Conservation (phyloP, 164 flowering plant genomes). For the Pachysandra terminalis region DNA sequence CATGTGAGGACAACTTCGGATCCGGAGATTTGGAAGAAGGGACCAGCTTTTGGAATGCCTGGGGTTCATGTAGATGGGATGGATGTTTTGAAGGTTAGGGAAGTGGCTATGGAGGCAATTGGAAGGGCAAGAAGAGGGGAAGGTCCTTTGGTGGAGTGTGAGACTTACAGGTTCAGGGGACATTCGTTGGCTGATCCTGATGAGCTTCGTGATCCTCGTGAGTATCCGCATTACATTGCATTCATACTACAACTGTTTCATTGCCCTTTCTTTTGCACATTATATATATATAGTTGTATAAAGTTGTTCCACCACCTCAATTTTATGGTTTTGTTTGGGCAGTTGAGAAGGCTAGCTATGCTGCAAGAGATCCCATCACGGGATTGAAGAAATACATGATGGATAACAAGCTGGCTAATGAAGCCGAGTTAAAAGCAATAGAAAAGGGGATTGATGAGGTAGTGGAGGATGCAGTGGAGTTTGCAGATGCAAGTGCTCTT, state of each 20-base stretch:
- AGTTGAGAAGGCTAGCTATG: constrained; percentile 90
- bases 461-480: constrained; percentile 89
- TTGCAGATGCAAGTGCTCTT: constrained; percentile 79
- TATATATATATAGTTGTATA: too few species aligned
- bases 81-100: constrained; percentile 98
- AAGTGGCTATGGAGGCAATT: constrained; percentile 90
- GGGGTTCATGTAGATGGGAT: constrained; percentile 98
- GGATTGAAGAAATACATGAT: constrained; percentile 77
- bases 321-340: constrained; percentile 20
- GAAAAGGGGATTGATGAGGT: constrained; percentile 83
- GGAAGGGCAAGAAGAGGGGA: constrained; percentile 92
- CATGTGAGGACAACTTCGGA: constrained; percentile 90
- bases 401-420: constrained; percentile 68
- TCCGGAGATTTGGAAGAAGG: too few species aligned
- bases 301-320: not conserved
- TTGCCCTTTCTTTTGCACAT: not conserved
- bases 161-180: constrained; percentile 92
- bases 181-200: constrained; percentile 98
- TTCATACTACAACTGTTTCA: too few species aligned
- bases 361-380: constrained; percentile 79
- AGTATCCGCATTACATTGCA: too few species aligned
- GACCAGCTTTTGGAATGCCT: too few species aligned
- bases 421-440: constrained; percentile 73
- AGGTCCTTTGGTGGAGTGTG: too few species aligned
- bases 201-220: too few species aligned